phyloP scores from a whole-genome alignment of 1,284 basidiomycete genomes.

The Leccinum subrobustum region DNA sequence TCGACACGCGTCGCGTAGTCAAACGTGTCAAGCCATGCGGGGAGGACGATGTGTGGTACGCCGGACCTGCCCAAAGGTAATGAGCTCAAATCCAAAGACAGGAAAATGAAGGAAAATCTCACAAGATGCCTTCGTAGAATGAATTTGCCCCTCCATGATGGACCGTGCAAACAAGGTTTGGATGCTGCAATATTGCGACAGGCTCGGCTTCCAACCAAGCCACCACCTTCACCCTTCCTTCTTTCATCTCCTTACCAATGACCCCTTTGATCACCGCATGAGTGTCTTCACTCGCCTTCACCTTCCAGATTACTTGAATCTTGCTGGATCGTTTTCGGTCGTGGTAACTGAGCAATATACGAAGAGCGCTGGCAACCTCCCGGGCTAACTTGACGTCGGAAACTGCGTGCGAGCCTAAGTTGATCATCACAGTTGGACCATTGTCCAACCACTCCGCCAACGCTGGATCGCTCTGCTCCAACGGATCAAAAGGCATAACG shows the following conservation, averaged over 20 bases:
- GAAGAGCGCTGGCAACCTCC: conserved; percentile 10
- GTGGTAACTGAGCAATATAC: conserved; percentile 6
- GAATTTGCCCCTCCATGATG: conserved; percentile 20
- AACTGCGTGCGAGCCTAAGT: conserved; percentile 3
- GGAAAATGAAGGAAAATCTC: neutral
- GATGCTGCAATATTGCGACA: conserved; percentile 12
- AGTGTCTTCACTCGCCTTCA: neutral
- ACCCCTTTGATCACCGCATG: neutral
- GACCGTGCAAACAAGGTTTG: conserved; percentile 11
- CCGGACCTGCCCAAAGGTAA: conserved; percentile 4
- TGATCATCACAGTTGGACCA: conserved; percentile 12
- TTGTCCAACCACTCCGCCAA: conserved; percentile 12
- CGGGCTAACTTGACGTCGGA: neutral
- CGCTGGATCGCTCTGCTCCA: conserved; percentile 9
- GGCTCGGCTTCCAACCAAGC: conserved; percentile 12
- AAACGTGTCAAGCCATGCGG: conserved; percentile 17
- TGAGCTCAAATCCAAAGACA: neutral
- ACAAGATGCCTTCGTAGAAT: conserved; percentile 15
- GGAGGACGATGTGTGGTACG: conserved; percentile 10
- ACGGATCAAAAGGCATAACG: conserved; percentile 9
- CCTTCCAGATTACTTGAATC: conserved; percentile 12
- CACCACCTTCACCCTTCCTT: neutral
- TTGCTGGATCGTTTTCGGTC: neutral
- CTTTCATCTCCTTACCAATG: neutral
- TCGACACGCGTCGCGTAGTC: conserved; percentile 11